These are phyloP conservation scores for Teunomyces gatunensis DNA, from an alignment of 805 yeast genomes.

Conservation along the genomic window DNA sequence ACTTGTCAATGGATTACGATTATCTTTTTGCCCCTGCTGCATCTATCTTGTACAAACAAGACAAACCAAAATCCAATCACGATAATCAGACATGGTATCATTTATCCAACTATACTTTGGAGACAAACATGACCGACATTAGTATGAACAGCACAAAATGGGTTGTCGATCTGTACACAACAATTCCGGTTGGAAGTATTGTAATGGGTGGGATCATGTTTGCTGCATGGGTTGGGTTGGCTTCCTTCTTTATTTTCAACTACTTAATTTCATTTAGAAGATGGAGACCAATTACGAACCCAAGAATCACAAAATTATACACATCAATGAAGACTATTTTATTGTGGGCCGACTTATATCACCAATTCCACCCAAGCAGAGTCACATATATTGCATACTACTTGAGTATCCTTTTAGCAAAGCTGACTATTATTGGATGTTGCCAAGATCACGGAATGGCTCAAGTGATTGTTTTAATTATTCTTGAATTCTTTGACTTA, in stretches of 20 bases:
- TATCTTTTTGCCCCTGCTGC: slow-evolving; percentile 14
- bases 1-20: slow-evolving; percentile 23
- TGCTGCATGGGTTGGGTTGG: slow-evolving; percentile 19
- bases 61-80: background rate
- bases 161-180: background rate
- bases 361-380: slow-evolving; percentile 41
- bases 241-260: slow-evolving; percentile 21
- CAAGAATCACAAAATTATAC: slow-evolving; percentile 35
- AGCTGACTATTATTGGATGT: slow-evolving; percentile 43
- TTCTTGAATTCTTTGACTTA: slow-evolving; percentile 31
- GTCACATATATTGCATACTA: slow-evolving; percentile 40
- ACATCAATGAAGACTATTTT: slow-evolving; percentile 47
- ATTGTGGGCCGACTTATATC: slow-evolving; percentile 46
- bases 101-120: background rate
- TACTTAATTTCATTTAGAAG: slow-evolving; percentile 24
- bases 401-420: slow-evolving; percentile 24
- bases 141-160: background rate
- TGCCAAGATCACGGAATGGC: slow-evolving; percentile 43
- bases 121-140: background rate
- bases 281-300: slow-evolving; percentile 15
- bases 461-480: slow-evolving; percentile 41
- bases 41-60: background rate
- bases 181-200: slow-evolving; percentile 12
- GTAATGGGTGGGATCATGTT: slow-evolving; percentile 32
- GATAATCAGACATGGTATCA: background rate